Percentiles rank a stretch among this genome's conserved stretches.
Conservation (phyloP, 2,329 filamentous ascomycete species). For the Cyphellophora attinorum region DNA sequence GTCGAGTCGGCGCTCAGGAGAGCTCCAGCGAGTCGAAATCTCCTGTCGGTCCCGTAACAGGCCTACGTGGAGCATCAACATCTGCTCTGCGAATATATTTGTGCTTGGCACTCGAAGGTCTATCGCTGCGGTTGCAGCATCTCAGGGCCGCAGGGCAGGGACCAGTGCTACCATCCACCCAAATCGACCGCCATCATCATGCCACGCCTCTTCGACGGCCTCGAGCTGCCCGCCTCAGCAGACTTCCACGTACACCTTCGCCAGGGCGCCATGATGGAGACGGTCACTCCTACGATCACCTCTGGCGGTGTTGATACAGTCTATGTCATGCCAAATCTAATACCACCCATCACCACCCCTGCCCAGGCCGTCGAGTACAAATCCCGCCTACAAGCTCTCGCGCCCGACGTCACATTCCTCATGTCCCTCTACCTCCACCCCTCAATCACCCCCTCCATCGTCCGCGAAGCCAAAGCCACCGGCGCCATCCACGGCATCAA, state of each 20-base stretch:
- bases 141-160: no score
- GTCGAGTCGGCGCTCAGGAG: no score
- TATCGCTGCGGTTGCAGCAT: no score
- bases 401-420: slow-evolving; percentile 40
- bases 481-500: slow-evolving; percentile 60
- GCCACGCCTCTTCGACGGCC: slow-evolving; percentile 15
- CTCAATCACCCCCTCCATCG: slow-evolving; percentile 56
- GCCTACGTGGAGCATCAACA: no score
- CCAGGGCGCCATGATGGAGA: slow-evolving; percentile 39
- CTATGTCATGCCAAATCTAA: slow-evolving; percentile 39
- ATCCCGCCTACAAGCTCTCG: slow-evolving; percentile 16
- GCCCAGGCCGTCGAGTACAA: slow-evolving; percentile 58
- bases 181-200: slow-evolving; percentile 7
- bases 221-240: slow-evolving; percentile 13
- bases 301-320: slow-evolving; percentile 55
- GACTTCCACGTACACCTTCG: slow-evolving; percentile 38
- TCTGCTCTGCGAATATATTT: no score
- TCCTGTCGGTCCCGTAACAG: no score
- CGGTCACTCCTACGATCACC: slow-evolving; percentile 45
- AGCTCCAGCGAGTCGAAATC: no score
- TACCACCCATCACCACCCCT: slow-evolving; percentile 47
- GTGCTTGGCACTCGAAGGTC: no score
- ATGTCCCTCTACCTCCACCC: slow-evolving; percentile 65
- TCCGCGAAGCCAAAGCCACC: slow-evolving; percentile 61
- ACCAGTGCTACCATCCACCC: no score